Evolutionary conservation across 208 protist species (phyloP).

Genomic region (Trichomonas tenax): DNA sequence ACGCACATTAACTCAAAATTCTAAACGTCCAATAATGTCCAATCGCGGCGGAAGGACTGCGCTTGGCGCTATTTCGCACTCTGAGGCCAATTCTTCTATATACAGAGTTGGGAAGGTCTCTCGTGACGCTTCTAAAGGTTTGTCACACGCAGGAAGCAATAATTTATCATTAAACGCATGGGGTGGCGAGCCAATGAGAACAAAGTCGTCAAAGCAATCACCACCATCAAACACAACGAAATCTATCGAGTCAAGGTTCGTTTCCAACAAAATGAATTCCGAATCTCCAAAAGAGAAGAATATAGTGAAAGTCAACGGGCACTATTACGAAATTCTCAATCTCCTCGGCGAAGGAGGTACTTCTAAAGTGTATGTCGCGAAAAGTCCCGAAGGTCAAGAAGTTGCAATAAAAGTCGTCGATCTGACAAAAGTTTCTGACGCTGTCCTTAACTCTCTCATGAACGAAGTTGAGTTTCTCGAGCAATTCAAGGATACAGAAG

Average conservation of each 20-base stretch:
- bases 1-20: too few relatives aligned
- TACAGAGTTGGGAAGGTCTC: not conserved
- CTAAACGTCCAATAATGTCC: not conserved
- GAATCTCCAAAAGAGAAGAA: not conserved
- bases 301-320: not conserved
- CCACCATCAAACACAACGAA: not conserved
- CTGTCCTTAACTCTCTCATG: not conserved
- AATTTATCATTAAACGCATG: not conserved
- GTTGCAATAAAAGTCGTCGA: conserved; percentile 27
- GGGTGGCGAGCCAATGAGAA: not conserved
- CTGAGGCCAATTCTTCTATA: not conserved
- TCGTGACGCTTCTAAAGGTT: not conserved
- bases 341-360: conserved; percentile 39
- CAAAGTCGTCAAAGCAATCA: not conserved
- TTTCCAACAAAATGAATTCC: not conserved
- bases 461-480: conserved; percentile 45
- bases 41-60: not conserved
- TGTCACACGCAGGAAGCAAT: not conserved
- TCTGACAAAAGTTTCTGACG: not conserved
- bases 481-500: not conserved
- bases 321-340: conserved; percentile 28
- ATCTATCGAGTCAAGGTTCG: not conserved
- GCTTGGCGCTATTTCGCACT: not conserved
- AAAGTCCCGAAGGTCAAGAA: conserved; percentile 9
- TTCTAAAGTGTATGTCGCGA: conserved; percentile 42